Conservation (phyloP, 2,329 filamentous ascomycete species). For the Fusarium cyanostomum region DNA sequence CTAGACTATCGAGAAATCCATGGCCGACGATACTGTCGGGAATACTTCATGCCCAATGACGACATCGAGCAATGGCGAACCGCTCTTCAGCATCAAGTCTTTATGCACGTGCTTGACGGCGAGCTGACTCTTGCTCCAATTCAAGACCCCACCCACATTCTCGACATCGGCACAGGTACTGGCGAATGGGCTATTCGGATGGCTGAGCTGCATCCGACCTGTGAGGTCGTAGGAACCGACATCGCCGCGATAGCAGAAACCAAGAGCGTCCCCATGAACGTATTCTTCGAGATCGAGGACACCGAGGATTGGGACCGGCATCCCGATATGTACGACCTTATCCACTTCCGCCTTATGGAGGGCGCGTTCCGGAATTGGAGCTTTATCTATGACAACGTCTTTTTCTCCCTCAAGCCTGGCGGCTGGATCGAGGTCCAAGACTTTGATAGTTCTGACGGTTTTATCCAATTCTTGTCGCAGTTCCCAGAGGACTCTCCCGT, state of each 20-base stretch:
- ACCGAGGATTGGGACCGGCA: conserved; percentile 68
- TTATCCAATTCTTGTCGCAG: conserved; percentile 44
- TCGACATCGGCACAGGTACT: conserved; percentile 69
- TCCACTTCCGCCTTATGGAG: conserved; percentile 65
- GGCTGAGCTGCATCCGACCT: conserved; percentile 62
- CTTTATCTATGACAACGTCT: conserved; percentile 63
- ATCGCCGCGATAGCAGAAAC: conserved; percentile 66
- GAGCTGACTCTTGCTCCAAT: conserved; percentile 57
- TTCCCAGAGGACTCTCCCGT: conserved; percentile 58
- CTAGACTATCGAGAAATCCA: conserved; percentile 69
- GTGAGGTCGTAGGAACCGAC: conserved; percentile 67
- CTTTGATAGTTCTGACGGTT: conserved; percentile 57
- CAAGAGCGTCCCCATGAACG: conserved; percentile 65
- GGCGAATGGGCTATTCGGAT: conserved; percentile 63
- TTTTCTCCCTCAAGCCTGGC: conserved; percentile 63
- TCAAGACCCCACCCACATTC: conserved; percentile 53
- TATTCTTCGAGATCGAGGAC: conserved; percentile 69
- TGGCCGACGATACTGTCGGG: conserved; percentile 68
- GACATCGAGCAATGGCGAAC: conserved; percentile 71
- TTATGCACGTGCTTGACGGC: conserved; percentile 60
- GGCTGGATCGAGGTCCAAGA: conserved; percentile 67
- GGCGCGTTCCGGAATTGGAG: conserved; percentile 67
- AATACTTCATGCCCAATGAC: conserved; percentile 74
- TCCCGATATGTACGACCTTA: conserved; percentile 62
- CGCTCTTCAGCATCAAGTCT: conserved; percentile 70